Conservation (phyloP, 2,329 filamentous ascomycete genomes). For the Cercospora brassicicola region DNA sequence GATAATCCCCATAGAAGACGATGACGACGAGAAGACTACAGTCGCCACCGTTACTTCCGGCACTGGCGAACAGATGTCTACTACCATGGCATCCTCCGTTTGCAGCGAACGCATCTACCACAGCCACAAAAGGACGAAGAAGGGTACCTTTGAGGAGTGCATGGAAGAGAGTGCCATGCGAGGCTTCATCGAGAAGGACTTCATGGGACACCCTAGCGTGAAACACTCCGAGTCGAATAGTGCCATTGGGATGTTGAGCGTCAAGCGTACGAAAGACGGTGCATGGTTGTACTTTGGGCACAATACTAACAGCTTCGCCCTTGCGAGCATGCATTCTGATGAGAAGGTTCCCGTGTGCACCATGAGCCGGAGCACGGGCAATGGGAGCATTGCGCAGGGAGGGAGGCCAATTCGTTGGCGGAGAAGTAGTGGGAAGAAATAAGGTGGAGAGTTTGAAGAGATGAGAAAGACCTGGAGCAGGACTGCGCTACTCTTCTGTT, state of each 20-base stretch:
- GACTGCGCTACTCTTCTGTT: background rate
- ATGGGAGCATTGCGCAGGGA: constrained; percentile 45
- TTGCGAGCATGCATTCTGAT: constrained; percentile 82
- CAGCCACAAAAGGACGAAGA: constrained; percentile 59
- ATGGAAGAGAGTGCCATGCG: constrained; percentile 68
- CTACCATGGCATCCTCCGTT: constrained; percentile 82
- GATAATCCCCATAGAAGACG: constrained; percentile 73
- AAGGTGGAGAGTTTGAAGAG: background rate
- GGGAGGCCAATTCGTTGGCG: constrained; percentile 28
- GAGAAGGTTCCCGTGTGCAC: constrained; percentile 75
- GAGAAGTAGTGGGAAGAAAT: constrained; percentile 6
- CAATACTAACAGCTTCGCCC: constrained; percentile 83
- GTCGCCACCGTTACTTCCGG: constrained; percentile 89
- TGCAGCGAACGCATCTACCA: constrained; percentile 81
- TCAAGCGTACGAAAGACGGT: constrained; percentile 77
- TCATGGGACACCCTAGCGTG: constrained; percentile 89
- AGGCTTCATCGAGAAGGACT: constrained; percentile 81
- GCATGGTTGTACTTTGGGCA: constrained; percentile 90
- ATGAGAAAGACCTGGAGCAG: background rate
- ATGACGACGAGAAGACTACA: constrained; percentile 66
- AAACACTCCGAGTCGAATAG: constrained; percentile 74
- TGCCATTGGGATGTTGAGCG: constrained; percentile 84
- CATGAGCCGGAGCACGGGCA: constrained; percentile 73
- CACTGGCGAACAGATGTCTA: constrained; percentile 97
- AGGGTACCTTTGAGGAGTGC: constrained; percentile 56